These are phyloP conservation scores for Ceratocystiopsis brevicomis DNA, from an alignment of 2,329 filamentous ascomycete genomes.

Conservation along the genomic window DNA sequence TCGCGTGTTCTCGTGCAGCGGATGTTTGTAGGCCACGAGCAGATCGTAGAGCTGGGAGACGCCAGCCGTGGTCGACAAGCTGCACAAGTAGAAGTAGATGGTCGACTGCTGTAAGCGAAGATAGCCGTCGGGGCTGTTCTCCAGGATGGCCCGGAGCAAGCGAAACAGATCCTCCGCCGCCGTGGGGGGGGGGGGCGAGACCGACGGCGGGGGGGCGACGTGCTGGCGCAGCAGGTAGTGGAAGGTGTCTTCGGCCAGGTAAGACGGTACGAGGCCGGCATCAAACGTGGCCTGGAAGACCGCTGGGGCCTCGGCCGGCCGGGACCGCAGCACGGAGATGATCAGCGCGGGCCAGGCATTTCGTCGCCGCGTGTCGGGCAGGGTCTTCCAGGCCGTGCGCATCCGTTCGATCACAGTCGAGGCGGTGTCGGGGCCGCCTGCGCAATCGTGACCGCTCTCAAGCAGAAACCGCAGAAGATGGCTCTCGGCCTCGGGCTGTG, in stretches of 20 bases:
- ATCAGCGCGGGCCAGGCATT: slow-evolving; percentile 17
- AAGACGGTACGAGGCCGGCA: slow-evolving; percentile 16
- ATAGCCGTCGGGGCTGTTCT: slow-evolving; percentile 3
- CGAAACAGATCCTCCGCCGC: neutral
- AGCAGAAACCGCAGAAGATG: slow-evolving; percentile 14
- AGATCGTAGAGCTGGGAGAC: slow-evolving; percentile 18
- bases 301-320: slow-evolving; percentile 15
- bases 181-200: neutral
- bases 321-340: slow-evolving; percentile 17
- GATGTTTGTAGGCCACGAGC: slow-evolving; percentile 13
- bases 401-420: slow-evolving; percentile 12
- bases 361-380: slow-evolving; percentile 12
- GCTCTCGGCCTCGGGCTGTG: neutral
- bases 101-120: slow-evolving; percentile 21
- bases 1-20: slow-evolving; percentile 23
- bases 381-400: slow-evolving; percentile 16
- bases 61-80: slow-evolving; percentile 7
- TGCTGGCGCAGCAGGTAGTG: slow-evolving; percentile 13
- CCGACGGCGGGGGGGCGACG: neutral
- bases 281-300: slow-evolving; percentile 21
- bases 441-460: slow-evolving; percentile 8
- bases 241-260: slow-evolving; percentile 20
- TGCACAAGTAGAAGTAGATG: slow-evolving; percentile 11
- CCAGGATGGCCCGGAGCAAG: slow-evolving; percentile 5
- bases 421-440: neutral